These are phyloP conservation scores for Apiotrichum sp. DNA, from an alignment of 1,284 basidiomycete species.

Conservation along the genomic window DNA sequence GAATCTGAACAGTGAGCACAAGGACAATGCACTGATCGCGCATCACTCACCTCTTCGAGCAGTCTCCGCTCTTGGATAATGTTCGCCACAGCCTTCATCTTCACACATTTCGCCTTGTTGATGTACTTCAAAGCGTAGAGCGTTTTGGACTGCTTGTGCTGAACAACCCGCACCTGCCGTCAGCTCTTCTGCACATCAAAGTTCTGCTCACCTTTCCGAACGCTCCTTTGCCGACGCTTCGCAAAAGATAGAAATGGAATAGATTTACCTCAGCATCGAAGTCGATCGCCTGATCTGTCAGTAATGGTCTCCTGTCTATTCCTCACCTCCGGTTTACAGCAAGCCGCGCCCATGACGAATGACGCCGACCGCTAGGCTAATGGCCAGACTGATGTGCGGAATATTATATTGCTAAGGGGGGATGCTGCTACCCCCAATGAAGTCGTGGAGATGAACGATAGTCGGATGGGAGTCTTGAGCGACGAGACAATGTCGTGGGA, in stretches of 20 bases:
- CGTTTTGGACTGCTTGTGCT: slow-evolving; percentile 93
- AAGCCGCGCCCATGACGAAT: slow-evolving; percentile 49
- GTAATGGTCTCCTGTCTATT: not conserved
- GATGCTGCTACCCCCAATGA: not conserved
- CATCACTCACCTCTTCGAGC: slow-evolving; percentile 70
- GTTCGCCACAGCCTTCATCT: slow-evolving; percentile 96
- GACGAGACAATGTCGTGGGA: too few relatives aligned
- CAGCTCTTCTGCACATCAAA: not conserved
- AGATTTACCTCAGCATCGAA: slow-evolving; percentile 96
- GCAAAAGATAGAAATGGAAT: slow-evolving; percentile 90
- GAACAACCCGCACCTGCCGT: slow-evolving; percentile 85
- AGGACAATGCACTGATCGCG: not conserved
- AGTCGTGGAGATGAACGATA: too few relatives aligned
- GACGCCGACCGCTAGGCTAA: slow-evolving; percentile 14
- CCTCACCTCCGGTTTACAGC: slow-evolving; percentile 53
- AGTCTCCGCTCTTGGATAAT: slow-evolving; percentile 90
- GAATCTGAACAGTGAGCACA: slow-evolving; percentile 56
- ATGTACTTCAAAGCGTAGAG: slow-evolving; percentile 98
- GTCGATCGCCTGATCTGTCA: slow-evolving; percentile 71
- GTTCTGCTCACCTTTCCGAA: slow-evolving; percentile 82
- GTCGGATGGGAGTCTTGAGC: too few relatives aligned
- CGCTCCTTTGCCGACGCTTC: slow-evolving; percentile 94
- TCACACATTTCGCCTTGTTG: slow-evolving; percentile 95
- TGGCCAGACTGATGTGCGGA: not conserved
- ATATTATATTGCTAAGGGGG: not conserved